These are phyloP conservation scores for Sugiyamaella japonica DNA, from an alignment of 1,139 yeast genomes.

Conservation along the genomic window DNA sequence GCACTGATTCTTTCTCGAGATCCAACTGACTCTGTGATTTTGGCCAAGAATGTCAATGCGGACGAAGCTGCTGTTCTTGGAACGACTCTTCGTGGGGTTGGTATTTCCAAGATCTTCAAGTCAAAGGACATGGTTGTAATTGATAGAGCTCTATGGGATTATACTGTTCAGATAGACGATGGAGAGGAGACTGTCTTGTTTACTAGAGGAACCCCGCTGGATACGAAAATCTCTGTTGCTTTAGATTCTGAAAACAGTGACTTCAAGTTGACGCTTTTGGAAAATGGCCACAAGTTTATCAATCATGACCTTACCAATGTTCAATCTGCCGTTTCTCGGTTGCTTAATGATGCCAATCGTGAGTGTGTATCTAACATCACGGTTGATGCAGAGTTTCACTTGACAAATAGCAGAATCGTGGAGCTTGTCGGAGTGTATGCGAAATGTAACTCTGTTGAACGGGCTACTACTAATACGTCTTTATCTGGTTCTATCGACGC, in stretches of 20 bases:
- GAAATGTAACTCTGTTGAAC: slow-evolving; percentile 22
- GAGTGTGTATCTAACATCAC: slow-evolving; percentile 30
- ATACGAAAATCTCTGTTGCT: slow-evolving; percentile 24
- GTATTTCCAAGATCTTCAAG: slow-evolving; percentile 58
- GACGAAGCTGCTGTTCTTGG: slow-evolving; percentile 96
- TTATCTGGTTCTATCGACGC: not conserved
- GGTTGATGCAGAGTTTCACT: slow-evolving; percentile 32
- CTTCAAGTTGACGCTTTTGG: slow-evolving; percentile 51
- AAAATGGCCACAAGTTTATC: slow-evolving; percentile 53
- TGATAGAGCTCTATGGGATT: slow-evolving; percentile 52
- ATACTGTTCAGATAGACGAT: slow-evolving; percentile 37
- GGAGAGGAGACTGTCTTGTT: slow-evolving; percentile 28
- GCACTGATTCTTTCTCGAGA: slow-evolving; percentile 47
- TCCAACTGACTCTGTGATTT: slow-evolving; percentile 35
- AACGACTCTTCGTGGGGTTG: slow-evolving; percentile 77
- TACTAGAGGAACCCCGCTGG: slow-evolving; percentile 37
- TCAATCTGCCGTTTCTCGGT: slow-evolving; percentile 28
- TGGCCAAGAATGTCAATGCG: slow-evolving; percentile 90
- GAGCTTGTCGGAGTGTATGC: slow-evolving; percentile 29
- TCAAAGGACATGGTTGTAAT: slow-evolving; percentile 60
- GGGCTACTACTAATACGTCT: not conserved
- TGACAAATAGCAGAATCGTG: slow-evolving; percentile 35
- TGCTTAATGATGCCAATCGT: slow-evolving; percentile 30
- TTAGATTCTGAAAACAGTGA: slow-evolving; percentile 27
- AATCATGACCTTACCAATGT: slow-evolving; percentile 37